Base-by-base conservation (phyloP, 768 basidiomycete genomes). In the Suillus plorans region DNA sequence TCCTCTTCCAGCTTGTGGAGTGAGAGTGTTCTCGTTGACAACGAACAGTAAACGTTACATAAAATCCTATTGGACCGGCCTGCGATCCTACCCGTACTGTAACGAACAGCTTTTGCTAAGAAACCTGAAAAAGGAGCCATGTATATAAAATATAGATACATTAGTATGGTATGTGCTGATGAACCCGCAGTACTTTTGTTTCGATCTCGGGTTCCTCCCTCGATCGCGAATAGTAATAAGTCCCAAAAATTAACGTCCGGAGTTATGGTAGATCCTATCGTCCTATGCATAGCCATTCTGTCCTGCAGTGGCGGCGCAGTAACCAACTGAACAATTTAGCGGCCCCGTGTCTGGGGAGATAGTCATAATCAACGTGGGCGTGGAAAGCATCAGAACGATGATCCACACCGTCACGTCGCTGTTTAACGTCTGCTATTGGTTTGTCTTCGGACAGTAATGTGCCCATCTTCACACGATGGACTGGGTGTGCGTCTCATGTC, bases 361-460 rank as follows among this genome's bases (percentile, higher is more conserved):
- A 56, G 63, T 62, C 63, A 67, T 60, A 60, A 62, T 75, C 63
- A 72, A 64, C 61, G 39, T 47, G 34, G 53, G 34, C 9, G 37
- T 28, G 39, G 16, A 37, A 41, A 13, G 36, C 14, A 13, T 37
- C 5, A 20, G 4, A 12, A 28, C 31, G 25, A 39, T 7, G 66
- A 14, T 22, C 58, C 18, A 61, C 16, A 10, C 55, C 34, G 41
- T 61, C n/a, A 25, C 67, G 71, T 42, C 64, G 73, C 75, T 36
- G 37, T 67, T 25, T 36, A 42, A n/a, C 72, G 70, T 66, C 71
- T 70, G 28, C 67, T 31, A 7, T 67, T 63, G 67, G 72, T 69
- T 47, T 76, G 75, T 68, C 76, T 69, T 63, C 75, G 72, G 28
- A 76, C 69, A 0, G 76, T 78, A 61, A 76, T 76, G 34, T 69